Conservation (phyloP, 1,284 basidiomycete species). For the Ceratobasidium theobromae region DNA sequence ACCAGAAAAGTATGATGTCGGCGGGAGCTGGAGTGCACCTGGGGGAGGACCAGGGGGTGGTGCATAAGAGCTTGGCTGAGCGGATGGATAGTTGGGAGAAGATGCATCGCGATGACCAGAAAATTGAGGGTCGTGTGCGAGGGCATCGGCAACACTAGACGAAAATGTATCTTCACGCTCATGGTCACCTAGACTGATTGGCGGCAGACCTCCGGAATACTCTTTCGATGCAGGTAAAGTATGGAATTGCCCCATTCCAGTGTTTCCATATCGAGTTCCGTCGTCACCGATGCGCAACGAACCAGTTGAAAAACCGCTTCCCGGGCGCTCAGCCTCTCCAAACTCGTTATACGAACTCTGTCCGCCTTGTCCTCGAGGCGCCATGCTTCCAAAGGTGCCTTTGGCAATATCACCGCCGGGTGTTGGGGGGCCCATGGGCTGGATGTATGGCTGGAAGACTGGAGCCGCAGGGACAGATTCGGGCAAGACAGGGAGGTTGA, state of each 20-base stretch:
- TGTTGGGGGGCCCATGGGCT: not conserved
- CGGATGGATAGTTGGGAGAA: conserved; percentile 40
- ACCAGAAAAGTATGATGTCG: conserved; percentile 46
- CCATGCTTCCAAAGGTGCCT: not conserved
- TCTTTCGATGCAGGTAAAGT: conserved; percentile 44
- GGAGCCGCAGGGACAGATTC: not conserved
- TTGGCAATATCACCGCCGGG: not conserved
- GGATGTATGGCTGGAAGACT: conserved; percentile 10
- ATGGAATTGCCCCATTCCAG: conserved; percentile 41
- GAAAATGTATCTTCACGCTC: conserved; percentile 11
- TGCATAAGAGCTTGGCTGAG: conserved; percentile 40
- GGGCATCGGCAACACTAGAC: conserved; percentile 24
- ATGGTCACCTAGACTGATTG: conserved; percentile 20
- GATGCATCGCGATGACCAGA: conserved; percentile 3
- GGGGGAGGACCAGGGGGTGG: conserved; percentile 37
- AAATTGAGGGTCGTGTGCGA: conserved; percentile 10
- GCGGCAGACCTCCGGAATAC: conserved; percentile 21
- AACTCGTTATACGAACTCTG: conserved; percentile 38
- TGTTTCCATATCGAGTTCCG: conserved; percentile 32
- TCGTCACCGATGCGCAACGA: conserved; percentile 34
- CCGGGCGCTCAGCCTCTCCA: conserved; percentile 21
- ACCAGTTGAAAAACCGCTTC: conserved; percentile 32
- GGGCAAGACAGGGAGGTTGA: conserved; percentile 41
- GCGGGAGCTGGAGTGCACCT: not conserved
- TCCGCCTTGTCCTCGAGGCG: not conserved